A percentile compares a stretch with the other conserved stretches of the same genome.
Evolutionary conservation across 108 stramenopile species (phyloP).

Genomic region (Mediolabrus comicus): DNA sequence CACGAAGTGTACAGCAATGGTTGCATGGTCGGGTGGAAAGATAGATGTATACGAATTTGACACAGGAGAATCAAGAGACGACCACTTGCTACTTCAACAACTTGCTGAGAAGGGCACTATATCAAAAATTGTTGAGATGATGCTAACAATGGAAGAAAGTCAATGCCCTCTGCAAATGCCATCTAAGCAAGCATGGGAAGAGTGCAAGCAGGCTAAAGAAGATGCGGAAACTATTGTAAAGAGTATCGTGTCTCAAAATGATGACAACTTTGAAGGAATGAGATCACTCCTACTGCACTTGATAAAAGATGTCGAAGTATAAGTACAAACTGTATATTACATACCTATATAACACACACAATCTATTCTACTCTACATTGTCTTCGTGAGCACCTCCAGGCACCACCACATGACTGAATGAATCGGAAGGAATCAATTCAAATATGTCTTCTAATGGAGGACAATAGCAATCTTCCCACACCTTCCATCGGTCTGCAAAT

Average conservation of each 20-base stretch:
- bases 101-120: neutral
- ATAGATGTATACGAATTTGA: conserved; percentile 54
- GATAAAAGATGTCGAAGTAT: too few species aligned
- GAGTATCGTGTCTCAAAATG: neutral
- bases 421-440: conserved; percentile 36
- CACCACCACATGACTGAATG: conserved; percentile 28
- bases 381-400: neutral
- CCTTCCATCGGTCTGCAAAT: conserved; percentile 51
- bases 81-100: neutral
- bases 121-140: neutral
- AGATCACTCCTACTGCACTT: neutral
- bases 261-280: neutral
- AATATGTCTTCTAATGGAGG: conserved; percentile 60
- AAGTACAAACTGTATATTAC: too few species aligned
- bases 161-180: neutral
- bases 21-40: conserved; percentile 52
- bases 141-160: neutral
- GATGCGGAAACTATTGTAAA: neutral
- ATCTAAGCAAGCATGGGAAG: neutral
- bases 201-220: neutral
- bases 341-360: too few species aligned
- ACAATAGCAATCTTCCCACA: conserved; percentile 52
- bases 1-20: conserved; percentile 18
- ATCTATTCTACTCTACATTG: neutral
- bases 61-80: neutral